Evolutionary conservation across 2,329 filamentous ascomycete genomes (phyloP), one percentile per base, ranked within the genome.

Genomic region (Rhynchosporium agropyri): DNA sequence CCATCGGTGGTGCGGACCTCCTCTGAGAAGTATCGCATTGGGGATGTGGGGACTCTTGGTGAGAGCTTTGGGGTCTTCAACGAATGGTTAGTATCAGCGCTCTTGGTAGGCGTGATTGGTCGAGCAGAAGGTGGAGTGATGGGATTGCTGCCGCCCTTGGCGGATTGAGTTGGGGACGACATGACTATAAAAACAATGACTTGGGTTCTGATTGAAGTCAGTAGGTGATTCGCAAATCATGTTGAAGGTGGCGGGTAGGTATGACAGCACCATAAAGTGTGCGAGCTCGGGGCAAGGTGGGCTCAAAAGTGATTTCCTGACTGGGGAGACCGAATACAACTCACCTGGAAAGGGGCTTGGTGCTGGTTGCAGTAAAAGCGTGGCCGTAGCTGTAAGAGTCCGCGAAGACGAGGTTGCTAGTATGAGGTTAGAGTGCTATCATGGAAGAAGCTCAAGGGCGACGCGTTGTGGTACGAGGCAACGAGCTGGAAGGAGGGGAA

Each of bases 81-180:
- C 6, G 48, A 8, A 20, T 20, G 20, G 20, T 20, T 20, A 33
- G 48, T 33, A 13, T 10, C 4, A n/a, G 28, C 20, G 5, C 4
- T 12, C 36, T 54, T 29, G 12, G 36, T 54, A 28, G 51, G 36
- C 26, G 51, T 54, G 9, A 15, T n/a, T 57, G 54, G 36, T n/a
- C 54, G 54, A 57, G 54, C 9, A 3, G 28, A 28, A 2, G 38
- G 26, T 15, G 29, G 4, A 26, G 15, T 20, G 29, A 4, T 38
- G 29, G 51, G 20, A 9, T 55, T 55, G 2, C 38, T 6, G 20
- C 31, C 40, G 29, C 28, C 40, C 31, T 57, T 46, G 54, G 13
- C 54, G 40, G 54, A 20, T 26, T 46, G 26, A 15, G 6, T 57
- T 31, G 54, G 40, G 10, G 54, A 57, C 42, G 54, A 57, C 54